phyloP scores from a whole-genome alignment of 2,329 filamentous ascomycete species.

The Chlorencoelia australis region DNA sequence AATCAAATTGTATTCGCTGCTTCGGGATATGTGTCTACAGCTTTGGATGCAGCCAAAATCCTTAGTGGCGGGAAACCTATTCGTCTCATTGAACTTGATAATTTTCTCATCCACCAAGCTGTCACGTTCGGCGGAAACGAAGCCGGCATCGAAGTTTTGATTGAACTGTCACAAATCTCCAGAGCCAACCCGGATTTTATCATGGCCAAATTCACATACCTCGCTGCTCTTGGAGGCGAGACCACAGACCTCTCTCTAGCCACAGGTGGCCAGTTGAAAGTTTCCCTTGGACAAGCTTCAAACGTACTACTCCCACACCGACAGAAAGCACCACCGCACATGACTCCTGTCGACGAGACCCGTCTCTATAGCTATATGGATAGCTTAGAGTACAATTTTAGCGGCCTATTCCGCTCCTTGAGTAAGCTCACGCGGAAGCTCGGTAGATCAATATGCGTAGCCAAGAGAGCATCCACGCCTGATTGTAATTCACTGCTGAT shows the following conservation, averaged over 20 bases:
- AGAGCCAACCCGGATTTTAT: background rate
- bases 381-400: conserved; percentile 7
- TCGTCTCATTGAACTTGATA: background rate
- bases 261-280: background rate
- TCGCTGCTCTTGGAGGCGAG: background rate
- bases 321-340: background rate
- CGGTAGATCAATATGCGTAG: conserved; percentile 12
- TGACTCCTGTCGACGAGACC: conserved; percentile 7
- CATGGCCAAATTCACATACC: background rate
- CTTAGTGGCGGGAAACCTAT: background rate
- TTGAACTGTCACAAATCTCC: background rate
- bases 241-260: background rate
- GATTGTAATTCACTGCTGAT: conserved; percentile 29
- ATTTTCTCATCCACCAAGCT: background rate
- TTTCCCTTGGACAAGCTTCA: background rate
- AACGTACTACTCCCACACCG: background rate
- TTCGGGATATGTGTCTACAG: too few relatives aligned
- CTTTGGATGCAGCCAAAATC: conserved; percentile 7
- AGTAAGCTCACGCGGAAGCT: background rate
- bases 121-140: conserved; percentile 1
- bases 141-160: background rate
- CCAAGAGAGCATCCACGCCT: background rate
- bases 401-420: conserved; percentile 5
- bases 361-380: conserved; percentile 8
- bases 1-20: too few relatives aligned